phyloP scores from a whole-genome alignment of 345 rosid species.

The Nephelium lappaceum region DNA sequence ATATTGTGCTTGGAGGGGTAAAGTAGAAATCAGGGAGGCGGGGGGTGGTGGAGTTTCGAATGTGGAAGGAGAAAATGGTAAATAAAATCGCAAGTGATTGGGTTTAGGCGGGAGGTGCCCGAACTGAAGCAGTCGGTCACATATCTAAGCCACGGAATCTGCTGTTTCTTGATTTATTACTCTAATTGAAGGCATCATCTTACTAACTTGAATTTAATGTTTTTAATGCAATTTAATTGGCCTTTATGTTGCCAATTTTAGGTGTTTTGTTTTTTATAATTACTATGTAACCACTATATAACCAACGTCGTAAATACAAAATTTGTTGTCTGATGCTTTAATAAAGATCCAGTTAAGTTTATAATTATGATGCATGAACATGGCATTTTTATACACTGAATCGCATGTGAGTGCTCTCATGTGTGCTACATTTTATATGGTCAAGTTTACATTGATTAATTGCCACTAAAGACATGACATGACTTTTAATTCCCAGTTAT shows the following conservation, averaged over 20 bases:
- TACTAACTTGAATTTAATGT: not conserved
- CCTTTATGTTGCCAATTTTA: not conserved
- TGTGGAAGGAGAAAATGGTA: conserved; percentile 24
- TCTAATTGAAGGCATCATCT: not conserved
- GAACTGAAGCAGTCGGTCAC: conserved; percentile 29
- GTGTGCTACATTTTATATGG: too few relatives aligned
- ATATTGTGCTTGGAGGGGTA: not conserved
- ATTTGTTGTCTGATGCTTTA: not conserved
- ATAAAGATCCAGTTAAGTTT: not conserved
- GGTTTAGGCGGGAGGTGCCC: conserved; percentile 32
- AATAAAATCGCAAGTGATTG: conserved; percentile 22
- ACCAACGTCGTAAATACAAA: not conserved
- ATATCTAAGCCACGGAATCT: conserved; percentile 33
- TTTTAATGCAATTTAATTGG: not conserved
- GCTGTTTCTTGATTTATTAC: not conserved
- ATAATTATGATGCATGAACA: not conserved
- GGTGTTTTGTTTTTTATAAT: not conserved
- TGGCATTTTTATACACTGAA: not conserved
- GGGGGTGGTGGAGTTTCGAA: not conserved
- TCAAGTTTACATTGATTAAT: too few relatives aligned
- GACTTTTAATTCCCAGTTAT: too few relatives aligned
- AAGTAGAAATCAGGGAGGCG: not conserved
- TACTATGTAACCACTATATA: not conserved
- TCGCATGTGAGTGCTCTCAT: not conserved
- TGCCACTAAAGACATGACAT: too few relatives aligned